These are phyloP conservation scores for Exobasidium rhododendri DNA, from an alignment of 1,284 basidiomycete species.

Conservation along the genomic window DNA sequence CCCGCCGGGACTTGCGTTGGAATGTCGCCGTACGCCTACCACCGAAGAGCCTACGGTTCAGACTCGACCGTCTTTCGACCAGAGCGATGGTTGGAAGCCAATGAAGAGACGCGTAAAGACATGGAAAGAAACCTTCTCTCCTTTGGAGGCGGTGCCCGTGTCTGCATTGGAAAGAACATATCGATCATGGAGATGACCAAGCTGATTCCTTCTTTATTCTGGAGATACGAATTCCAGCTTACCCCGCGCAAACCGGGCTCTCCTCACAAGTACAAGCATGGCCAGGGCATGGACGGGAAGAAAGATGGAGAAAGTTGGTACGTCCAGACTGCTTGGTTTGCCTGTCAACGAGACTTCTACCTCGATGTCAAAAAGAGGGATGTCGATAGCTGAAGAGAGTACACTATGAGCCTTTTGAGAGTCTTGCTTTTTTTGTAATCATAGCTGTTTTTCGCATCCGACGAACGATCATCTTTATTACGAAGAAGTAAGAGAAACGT, in stretches of 20 bases:
- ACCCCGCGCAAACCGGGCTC: neutral
- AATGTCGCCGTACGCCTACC: slow-evolving; percentile 44
- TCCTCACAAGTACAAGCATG: neutral
- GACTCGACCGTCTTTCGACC: slow-evolving; percentile 40
- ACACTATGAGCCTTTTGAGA: too few relatives aligned
- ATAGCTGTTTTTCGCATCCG: too few relatives aligned
- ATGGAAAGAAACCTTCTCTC: slow-evolving; percentile 32
- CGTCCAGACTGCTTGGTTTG: slow-evolving; percentile 2
- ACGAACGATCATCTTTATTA: too few relatives aligned
- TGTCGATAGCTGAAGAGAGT: too few relatives aligned
- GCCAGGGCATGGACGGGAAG: neutral
- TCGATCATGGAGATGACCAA: slow-evolving; percentile 47
- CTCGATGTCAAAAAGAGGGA: slow-evolving; percentile 4
- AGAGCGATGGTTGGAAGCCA: slow-evolving; percentile 45
- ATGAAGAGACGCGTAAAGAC: slow-evolving; percentile 15
- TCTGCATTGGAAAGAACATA: slow-evolving; percentile 45
- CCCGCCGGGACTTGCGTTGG: slow-evolving; percentile 46
- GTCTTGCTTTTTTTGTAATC: too few relatives aligned
- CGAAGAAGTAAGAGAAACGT: too few relatives aligned
- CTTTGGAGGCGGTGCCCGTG: slow-evolving; percentile 37
- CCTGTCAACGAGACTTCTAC: neutral
- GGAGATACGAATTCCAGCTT: neutral
- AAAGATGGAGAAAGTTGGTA: neutral
- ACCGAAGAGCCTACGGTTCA: slow-evolving; percentile 34
- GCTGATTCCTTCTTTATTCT: slow-evolving; percentile 34